phyloP scores from a whole-genome alignment of 306 rosid genomes.

The Fragaria iinumae region DNA sequence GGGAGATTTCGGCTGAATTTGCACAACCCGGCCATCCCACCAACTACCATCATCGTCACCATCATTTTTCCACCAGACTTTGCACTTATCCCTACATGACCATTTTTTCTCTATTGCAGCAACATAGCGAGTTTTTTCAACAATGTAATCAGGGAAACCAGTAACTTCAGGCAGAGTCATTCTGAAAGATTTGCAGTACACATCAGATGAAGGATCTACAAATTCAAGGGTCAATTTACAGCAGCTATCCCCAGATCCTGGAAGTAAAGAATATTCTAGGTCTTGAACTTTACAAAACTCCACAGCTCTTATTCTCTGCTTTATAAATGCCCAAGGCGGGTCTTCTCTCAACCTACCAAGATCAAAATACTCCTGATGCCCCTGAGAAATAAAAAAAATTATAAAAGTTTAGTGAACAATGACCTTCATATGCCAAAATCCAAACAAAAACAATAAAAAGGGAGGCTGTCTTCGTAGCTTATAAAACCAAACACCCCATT shows the following conservation, averaged over 20 bases:
- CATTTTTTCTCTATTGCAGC: conserved; percentile 81
- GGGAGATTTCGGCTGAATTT: conserved; percentile 56
- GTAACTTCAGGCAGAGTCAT: conserved; percentile 87
- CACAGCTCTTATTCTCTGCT: conserved; percentile 62
- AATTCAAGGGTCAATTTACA: conserved; percentile 85
- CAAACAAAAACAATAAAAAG: background rate
- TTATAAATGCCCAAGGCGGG: conserved; percentile 69
- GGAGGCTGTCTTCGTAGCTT: background rate
- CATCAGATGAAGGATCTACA: conserved; percentile 68
- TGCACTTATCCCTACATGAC: conserved; percentile 89
- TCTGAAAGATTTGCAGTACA: conserved; percentile 55
- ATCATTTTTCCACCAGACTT: conserved; percentile 97
- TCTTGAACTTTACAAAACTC: conserved; percentile 72
- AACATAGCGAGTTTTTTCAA: conserved; percentile 76
- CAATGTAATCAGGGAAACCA: conserved; percentile 93
- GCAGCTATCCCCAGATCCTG: conserved; percentile 99
- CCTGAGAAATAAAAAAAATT: conserved; percentile 46
- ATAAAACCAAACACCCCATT: background rate
- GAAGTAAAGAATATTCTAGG: conserved; percentile 70
- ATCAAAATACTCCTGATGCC: conserved; percentile 84
- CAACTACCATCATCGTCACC: conserved; percentile 76
- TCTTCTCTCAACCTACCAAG: conserved; percentile 54
- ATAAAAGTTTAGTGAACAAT: background rate
- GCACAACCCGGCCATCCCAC: conserved; percentile 86
- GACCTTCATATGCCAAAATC: background rate